phyloP scores from a whole-genome alignment of 2,329 filamentous ascomycete genomes.

The Ascochyta fabae region DNA sequence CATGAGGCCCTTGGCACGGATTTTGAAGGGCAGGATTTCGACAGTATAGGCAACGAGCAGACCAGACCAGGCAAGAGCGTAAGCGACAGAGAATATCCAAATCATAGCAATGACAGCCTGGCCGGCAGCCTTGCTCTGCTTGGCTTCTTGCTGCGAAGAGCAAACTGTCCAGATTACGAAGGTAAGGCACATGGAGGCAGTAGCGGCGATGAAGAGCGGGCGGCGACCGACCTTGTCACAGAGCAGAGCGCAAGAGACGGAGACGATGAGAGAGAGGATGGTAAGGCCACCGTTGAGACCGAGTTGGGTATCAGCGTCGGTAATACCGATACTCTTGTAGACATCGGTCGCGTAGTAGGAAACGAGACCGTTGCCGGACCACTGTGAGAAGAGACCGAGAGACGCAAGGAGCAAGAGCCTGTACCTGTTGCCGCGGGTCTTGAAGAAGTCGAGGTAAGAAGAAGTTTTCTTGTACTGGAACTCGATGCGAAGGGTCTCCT shows the following conservation, averaged over 20 bases:
- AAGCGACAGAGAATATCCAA: constrained; percentile 59
- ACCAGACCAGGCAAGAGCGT: constrained; percentile 64
- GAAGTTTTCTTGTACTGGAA: constrained; percentile 57
- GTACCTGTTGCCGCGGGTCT: constrained; percentile 69
- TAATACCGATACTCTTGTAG: constrained; percentile 68
- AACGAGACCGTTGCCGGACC: constrained; percentile 71
- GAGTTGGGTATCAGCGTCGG: constrained; percentile 44
- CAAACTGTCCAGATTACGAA: constrained; percentile 49
- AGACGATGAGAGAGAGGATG: constrained; percentile 65
- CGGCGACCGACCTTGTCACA: constrained; percentile 61
- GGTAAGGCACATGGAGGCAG: constrained; percentile 43
- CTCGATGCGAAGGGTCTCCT: constrained; percentile 67
- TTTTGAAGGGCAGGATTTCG: constrained; percentile 58
- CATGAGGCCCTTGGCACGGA: constrained; percentile 57
- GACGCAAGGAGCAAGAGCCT: constrained; percentile 67
- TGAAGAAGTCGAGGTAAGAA: constrained; percentile 66
- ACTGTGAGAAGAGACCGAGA: constrained; percentile 71
- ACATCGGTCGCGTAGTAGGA: constrained; percentile 71
- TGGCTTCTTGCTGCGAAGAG: constrained; percentile 60
- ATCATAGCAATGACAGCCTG: constrained; percentile 59
- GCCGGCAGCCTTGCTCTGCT: constrained; percentile 48
- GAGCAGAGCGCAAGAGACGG: constrained; percentile 62
- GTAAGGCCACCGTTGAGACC: constrained; percentile 63
- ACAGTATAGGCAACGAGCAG: constrained; percentile 62
- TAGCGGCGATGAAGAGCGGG: constrained; percentile 60